Conservation (phyloP, 2,329 filamentous ascomycete species). For the Macroventuria anomochaeta region DNA sequence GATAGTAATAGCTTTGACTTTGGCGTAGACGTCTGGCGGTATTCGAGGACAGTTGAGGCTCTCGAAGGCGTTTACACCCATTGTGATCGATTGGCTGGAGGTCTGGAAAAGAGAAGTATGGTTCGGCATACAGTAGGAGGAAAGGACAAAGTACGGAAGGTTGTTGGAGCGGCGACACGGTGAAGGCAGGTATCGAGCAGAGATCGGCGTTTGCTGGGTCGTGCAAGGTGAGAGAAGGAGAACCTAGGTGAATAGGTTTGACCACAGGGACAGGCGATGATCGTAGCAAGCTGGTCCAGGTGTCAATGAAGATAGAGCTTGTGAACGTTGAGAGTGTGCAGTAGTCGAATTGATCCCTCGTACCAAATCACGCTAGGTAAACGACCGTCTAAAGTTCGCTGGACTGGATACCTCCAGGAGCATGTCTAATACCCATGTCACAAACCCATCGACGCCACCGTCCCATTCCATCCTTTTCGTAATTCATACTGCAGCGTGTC, state of each 20-base stretch:
- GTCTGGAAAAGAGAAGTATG: neutral
- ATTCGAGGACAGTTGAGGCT: slow-evolving; percentile 35
- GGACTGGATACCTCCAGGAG: neutral
- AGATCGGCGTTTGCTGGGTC: too few species aligned
- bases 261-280: too few species aligned
- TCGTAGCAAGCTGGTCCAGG: too few species aligned
- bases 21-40: slow-evolving; percentile 22
- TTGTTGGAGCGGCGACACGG: neutral
- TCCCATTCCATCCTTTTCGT: slow-evolving; percentile 2
- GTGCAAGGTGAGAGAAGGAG: too few species aligned
- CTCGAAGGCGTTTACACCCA: slow-evolving; percentile 38
- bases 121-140: neutral
- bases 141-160: neutral
- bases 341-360: neutral
- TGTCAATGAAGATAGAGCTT: too few species aligned
- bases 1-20: slow-evolving; percentile 20
- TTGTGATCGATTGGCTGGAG: too few species aligned
- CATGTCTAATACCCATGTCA: slow-evolving; percentile 4
- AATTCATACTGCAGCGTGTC: slow-evolving; percentile 2
- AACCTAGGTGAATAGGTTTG: too few species aligned
- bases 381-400: slow-evolving; percentile 4
- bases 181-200: too few species aligned
- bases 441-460: slow-evolving; percentile 10
- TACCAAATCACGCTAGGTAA: neutral
- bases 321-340: too few species aligned